phyloP scores from a whole-genome alignment of 169 alveolate species.

The Theileria luwenshuni region DNA sequence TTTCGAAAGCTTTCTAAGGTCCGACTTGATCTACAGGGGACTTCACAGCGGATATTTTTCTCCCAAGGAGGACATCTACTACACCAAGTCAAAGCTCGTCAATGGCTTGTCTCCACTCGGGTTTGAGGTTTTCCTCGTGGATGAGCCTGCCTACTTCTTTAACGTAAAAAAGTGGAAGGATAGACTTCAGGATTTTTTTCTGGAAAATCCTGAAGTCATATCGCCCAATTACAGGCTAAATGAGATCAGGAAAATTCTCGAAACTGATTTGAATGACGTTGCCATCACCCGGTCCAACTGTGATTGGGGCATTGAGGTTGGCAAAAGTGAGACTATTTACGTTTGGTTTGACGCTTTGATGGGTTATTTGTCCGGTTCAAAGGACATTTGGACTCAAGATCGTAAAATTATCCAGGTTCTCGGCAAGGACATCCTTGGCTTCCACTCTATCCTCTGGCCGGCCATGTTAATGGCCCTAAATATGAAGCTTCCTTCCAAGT shows the following conservation, averaged over 20 bases:
- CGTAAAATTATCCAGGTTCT: conserved; percentile 73
- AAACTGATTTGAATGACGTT: conserved; percentile 64
- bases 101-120: conserved; percentile 45
- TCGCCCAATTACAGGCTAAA: conserved; percentile 54
- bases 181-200: conserved; percentile 49
- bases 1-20: conserved; percentile 42
- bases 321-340: conserved; percentile 79
- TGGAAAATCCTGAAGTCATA: conserved; percentile 30
- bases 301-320: conserved; percentile 74
- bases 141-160: conserved; percentile 74
- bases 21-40: conserved; percentile 71
- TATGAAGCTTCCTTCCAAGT: conserved; percentile 70
- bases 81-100: conserved; percentile 38
- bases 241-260: conserved; percentile 37
- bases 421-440: conserved; percentile 89
- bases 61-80: conserved; percentile 66
- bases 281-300: conserved; percentile 74
- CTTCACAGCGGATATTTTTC: conserved; percentile 73
- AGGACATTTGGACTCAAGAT: too few relatives aligned
- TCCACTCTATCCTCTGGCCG: conserved; percentile 88
- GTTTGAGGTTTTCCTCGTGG: conserved; percentile 63
- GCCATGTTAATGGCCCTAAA: conserved; percentile 77
- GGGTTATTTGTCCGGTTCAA: conserved; percentile 75
- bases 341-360: conserved; percentile 91
- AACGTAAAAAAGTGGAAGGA: conserved; percentile 58